Base-by-base conservation (phyloP, 2,329 filamentous ascomycete genomes). In the Claviceps africana region DNA sequence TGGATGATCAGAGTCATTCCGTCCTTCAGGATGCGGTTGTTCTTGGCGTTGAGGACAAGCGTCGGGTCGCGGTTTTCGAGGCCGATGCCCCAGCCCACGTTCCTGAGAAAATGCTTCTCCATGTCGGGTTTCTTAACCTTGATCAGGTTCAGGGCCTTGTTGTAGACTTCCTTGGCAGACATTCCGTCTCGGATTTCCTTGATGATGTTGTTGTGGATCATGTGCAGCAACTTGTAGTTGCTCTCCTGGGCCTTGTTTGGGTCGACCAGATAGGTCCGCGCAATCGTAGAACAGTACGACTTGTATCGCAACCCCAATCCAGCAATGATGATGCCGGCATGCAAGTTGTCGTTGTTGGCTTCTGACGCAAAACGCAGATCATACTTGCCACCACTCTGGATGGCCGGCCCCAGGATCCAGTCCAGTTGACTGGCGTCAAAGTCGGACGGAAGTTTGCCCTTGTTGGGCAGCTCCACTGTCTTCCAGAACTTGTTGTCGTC, bases 1-100 rank as follows among this genome's bases (percentile, higher is more conserved):
- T 87, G 89, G 60, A 98, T 81, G 61, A 85, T 86, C 13, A 98
- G 76, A 0, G 93, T 98, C 93, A 98, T 98, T 58, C 94, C 94
- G 63, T 97, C 94, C 68, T 91, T 95, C 53, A 98, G 72, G 5
- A 79, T 77, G 50, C 90, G 81, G 30, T 73, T 76, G 65, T 90
- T 97, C 72, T 98, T 98, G 54, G 76, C 85, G 61, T 88, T 97
- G 39, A 98, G 73, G 2, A 93, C 69, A 54, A 98, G 77, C 4
- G 88, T 91, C 2, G 78, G 72, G 64, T 98, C 93, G 60, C 86
- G 83, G 58, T 85, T 86, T 71, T 98, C 94, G 44, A 97, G 87
- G 56, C 93, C 94, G 60, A 98, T 87, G 47, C 89, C 91, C 60
- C 84, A 88, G 48, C 93, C 93, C 39, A 97, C 83, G 57, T 87